Evolutionary conservation across 768 basidiomycete species (phyloP), one percentile per base, ranked within the genome.

Genomic region (Auricularia heimuer): DNA sequence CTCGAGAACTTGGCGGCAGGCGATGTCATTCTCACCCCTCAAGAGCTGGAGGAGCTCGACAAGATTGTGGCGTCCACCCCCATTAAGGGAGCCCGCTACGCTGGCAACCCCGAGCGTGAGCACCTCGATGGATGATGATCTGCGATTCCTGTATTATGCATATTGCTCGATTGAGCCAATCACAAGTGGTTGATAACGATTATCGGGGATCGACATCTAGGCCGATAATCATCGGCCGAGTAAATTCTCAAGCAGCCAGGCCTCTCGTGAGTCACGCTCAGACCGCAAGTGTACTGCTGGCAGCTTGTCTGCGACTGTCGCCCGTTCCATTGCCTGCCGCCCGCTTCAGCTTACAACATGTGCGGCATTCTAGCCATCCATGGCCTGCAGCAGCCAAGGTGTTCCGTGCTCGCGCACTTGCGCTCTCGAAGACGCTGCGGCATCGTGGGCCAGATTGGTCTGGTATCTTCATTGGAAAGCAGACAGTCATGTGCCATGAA

Each of bases 401-500:
- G 29, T 88, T 88, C 69, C 82, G 95, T 67, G 80, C 87, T 56
- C 84, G 80, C 64, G 89, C 86, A 71, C 87, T 98, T 65, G 88
- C 92, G 3, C 82, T 91, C 70, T 94, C 94, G 11, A 97, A 94
- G 77, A 86, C 85, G 68, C 87, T 92, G 66, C 84, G 96, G 62
- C 95, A 97, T 73, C 87, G 95, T 68, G 97, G 97, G 14, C 97
- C 97, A 11, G 97, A 99, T 77, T 99, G 97, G 97, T 94, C 93
- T 14, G 97, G 97, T 35, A 96, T 92, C 77, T 89, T 86, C 75
- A 90, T 94, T 68, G 91, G 90, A 56, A 85, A 87, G 74, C 82
- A 88, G 62, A 81, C 83, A 51, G 83, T 97, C 65, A 85, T 99
- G 67, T 90, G 91, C 39, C 97, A 99, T 70, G 97, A 99, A 74